Evolutionary conservation across 352 stramenopile species (phyloP), one percentile per base, ranked within the genome.

Genomic region (Phytophthora fragariae): DNA sequence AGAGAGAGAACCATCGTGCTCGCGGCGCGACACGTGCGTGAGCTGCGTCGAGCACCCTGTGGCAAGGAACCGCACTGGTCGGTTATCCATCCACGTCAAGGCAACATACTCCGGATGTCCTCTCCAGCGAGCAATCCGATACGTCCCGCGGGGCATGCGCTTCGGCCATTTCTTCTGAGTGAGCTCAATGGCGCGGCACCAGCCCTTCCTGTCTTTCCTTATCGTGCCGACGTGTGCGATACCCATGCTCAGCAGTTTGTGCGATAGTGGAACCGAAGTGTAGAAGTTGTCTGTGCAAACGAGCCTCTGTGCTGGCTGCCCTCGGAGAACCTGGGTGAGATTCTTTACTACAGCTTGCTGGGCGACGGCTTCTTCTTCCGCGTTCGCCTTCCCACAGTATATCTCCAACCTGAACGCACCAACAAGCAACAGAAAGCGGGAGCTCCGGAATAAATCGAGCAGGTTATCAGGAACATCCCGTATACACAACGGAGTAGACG

Each of bases 281-380:
- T 69, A 69, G 27, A 62, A 69, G 21, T 69, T 69, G 41, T 62
- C 62, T 0, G 62, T 69, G 37, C 10, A 44, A 27, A 63, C 49
- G 6, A 63, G 47, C 2, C 62, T 53, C 7, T 57, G 41, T 2
- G 24, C 37, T n/a, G 46, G n/a, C 37, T 67, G 50, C 1, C 53
- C 50, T 29, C 33, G 24, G 1, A 72, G 57, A 11, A 65, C 57
- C 17, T 67, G 21, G 1, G 49, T 46, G 1, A 67, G 9, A 41
- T 58, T 67, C 5, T 60, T 61, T 2, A 67, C 35, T 17, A 57
- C 37, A 31, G 50, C 41, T 27, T n/a, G 27, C 27, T 65, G 58
- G 7, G 44, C 58, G 6, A 56, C 44, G 14, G 15, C 4, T 1
- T 57, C 44, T 33, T 49, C 58, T 5, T 65, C 9, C 1, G 1